Evolutionary conservation across 192 early-diverging fungal species (phyloP).

Genomic region (Coemansia sp.): DNA sequence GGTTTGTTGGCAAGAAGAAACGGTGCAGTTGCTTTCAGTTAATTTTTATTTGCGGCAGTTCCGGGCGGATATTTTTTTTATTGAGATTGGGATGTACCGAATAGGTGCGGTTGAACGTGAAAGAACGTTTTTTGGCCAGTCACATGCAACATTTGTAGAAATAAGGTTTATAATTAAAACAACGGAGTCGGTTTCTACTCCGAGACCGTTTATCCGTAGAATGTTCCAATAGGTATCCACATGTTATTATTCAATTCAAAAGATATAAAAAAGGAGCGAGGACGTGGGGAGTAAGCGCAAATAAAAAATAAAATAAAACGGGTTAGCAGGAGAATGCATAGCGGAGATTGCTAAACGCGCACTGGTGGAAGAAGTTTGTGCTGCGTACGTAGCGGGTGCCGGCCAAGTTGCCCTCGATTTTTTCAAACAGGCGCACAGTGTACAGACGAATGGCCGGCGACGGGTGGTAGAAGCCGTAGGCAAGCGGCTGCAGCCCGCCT

Average conservation of each 20-base stretch:
- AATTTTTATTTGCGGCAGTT: too few relatives aligned
- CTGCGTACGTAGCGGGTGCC: slow-evolving; percentile 50
- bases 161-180: too few relatives aligned
- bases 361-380: slow-evolving; percentile 56
- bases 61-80: too few relatives aligned
- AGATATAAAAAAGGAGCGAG: not conserved
- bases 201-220: not conserved
- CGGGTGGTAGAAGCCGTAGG: slow-evolving; percentile 78
- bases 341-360: slow-evolving; percentile 53
- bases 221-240: not conserved
- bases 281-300: slow-evolving; percentile 6
- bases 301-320: slow-evolving; percentile 8
- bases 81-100: too few relatives aligned
- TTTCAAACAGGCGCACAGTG: slow-evolving; percentile 71
- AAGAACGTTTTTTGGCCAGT: not conserved
- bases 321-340: slow-evolving; percentile 38
- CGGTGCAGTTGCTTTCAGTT: too few relatives aligned
- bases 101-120: not conserved
- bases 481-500: slow-evolving; percentile 80
- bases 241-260: too few relatives aligned
- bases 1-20: too few relatives aligned
- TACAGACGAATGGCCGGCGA: slow-evolving; percentile 64
- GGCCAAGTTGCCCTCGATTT: slow-evolving; percentile 67
- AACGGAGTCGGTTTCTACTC: too few relatives aligned
- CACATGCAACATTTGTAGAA: not conserved